Percentiles rank a stretch among this genome's conserved stretches.
Conservation (phyloP, 495 filamentous ascomycete genomes). For the Poronia punctata region DNA sequence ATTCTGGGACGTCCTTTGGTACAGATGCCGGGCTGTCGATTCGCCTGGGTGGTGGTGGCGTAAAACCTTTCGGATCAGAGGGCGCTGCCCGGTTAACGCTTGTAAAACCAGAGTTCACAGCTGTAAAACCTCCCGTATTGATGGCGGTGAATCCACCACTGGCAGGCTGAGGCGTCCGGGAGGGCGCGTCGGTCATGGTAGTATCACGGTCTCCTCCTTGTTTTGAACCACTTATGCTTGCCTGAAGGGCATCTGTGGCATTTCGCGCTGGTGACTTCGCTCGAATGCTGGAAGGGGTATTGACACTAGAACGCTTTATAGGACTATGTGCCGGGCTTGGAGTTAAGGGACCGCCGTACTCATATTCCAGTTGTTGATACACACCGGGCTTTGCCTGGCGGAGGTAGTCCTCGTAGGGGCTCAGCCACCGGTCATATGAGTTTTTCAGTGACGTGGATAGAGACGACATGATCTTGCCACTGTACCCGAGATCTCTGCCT, state of each 20-base stretch:
- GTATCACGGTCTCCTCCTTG: constrained; percentile 41
- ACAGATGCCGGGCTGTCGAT: constrained; percentile 48
- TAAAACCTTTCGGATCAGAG: constrained; percentile 31
- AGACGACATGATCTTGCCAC: constrained; percentile 99
- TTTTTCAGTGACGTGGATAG: constrained; percentile 97
- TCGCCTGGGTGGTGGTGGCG: constrained; percentile 37
- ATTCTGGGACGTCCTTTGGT: constrained; percentile 53
- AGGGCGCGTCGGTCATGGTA: constrained; percentile 45
- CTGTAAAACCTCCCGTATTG: constrained; percentile 47
- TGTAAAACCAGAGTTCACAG: constrained; percentile 63
- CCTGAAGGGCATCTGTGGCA: constrained; percentile 60
- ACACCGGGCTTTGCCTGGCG: constrained; percentile 91
- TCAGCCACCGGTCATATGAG: constrained; percentile 92
- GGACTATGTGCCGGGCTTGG: constrained; percentile 86
- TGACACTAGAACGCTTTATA: constrained; percentile 65
- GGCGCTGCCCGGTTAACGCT: constrained; percentile 55
- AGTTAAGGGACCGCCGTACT: constrained; percentile 88
- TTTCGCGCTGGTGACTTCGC: constrained; percentile 66
- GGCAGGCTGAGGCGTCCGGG: constrained; percentile 30
- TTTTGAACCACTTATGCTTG: constrained; percentile 50
- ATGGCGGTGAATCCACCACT: constrained; percentile 73
- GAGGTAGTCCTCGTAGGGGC: constrained; percentile 94
- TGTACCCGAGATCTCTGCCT: constrained; percentile 92
- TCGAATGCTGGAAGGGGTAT: constrained; percentile 58
- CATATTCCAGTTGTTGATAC: constrained; percentile 86